phyloP scores from a whole-genome alignment of 176 grass and related monocot genomes.

The Aegilops bicornis region DNA sequence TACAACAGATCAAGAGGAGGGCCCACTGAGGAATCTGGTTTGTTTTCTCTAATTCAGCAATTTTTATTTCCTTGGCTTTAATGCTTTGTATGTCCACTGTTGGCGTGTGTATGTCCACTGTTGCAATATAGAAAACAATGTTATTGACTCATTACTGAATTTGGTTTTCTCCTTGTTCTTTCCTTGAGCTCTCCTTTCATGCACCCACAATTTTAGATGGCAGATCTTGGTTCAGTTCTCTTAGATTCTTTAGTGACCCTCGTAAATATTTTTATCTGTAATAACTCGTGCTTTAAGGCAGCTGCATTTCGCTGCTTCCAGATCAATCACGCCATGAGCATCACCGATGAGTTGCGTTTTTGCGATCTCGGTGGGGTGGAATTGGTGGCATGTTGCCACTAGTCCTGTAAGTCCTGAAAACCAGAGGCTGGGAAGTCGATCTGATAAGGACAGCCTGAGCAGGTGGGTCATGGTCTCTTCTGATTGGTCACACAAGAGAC shows the following conservation, averaged over 20 bases:
- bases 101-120: no score
- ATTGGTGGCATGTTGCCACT: background rate
- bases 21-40: slow-evolving; percentile 79
- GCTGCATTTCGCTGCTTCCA: slow-evolving; percentile 4
- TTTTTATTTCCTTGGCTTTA: slow-evolving; percentile 8
- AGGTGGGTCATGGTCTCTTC: background rate
- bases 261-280: background rate
- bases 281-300: background rate
- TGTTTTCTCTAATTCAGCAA: slow-evolving; percentile 28
- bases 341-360: background rate
- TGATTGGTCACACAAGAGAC: background rate
- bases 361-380: background rate
- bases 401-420: background rate
- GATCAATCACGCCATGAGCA: background rate
- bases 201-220: background rate
- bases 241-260: background rate
- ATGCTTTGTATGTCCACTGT: background rate
- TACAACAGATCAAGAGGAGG: slow-evolving; percentile 91
- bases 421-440: background rate
- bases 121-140: background rate
- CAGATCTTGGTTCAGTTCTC: background rate
- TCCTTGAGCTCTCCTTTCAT: background rate
- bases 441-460: slow-evolving; percentile 11
- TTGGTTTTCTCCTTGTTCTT: background rate
- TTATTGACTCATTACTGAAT: background rate